Evolutionary conservation across 768 basidiomycete genomes (phyloP).

Genomic region (Xerocomellus intermedius): DNA sequence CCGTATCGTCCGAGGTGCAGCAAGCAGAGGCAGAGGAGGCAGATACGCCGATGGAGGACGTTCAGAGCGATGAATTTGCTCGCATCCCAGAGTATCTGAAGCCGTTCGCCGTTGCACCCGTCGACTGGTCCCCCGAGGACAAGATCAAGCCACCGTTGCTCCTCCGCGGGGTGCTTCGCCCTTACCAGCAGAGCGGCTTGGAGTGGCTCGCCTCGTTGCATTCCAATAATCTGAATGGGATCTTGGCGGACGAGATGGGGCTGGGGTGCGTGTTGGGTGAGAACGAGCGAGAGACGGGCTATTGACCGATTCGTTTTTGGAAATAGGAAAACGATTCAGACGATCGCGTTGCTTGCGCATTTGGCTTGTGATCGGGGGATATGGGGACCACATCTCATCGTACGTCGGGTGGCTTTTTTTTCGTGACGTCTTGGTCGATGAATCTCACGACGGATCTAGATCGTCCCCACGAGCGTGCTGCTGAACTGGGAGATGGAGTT

Average conservation of each 20-base stretch:
- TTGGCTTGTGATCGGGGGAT: constrained; percentile 88
- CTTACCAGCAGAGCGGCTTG: constrained; percentile 90
- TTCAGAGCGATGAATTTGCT: constrained; percentile 35
- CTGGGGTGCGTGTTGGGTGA: constrained; percentile 62
- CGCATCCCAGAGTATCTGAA: constrained; percentile 55
- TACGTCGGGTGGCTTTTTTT: constrained; percentile 30
- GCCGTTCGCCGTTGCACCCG: constrained; percentile 68
- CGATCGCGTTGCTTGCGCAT: constrained; percentile 90
- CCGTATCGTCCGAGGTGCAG: not conserved
- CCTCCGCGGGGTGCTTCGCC: constrained; percentile 83
- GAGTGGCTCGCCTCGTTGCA: constrained; percentile 94
- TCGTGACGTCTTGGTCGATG: not conserved
- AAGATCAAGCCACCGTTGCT: constrained; percentile 67
- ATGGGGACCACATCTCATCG: constrained; percentile 90
- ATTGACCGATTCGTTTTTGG: not conserved
- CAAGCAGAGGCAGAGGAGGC: constrained; percentile 6
- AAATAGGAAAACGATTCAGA: constrained; percentile 90
- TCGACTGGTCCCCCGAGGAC: constrained; percentile 61
- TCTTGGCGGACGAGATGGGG: constrained; percentile 93
- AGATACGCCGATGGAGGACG: constrained; percentile 37
- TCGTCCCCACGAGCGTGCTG: constrained; percentile 90
- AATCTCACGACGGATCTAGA: constrained; percentile 35
- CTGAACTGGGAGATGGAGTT: constrained; percentile 98
- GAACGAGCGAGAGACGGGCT: not conserved
- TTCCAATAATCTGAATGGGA: constrained; percentile 75